A percentile compares a stretch with the other conserved stretches of the same genome.
Conservation (phyloP, 2,329 filamentous ascomycete genomes). For the Macrophomina phaseolina region DNA sequence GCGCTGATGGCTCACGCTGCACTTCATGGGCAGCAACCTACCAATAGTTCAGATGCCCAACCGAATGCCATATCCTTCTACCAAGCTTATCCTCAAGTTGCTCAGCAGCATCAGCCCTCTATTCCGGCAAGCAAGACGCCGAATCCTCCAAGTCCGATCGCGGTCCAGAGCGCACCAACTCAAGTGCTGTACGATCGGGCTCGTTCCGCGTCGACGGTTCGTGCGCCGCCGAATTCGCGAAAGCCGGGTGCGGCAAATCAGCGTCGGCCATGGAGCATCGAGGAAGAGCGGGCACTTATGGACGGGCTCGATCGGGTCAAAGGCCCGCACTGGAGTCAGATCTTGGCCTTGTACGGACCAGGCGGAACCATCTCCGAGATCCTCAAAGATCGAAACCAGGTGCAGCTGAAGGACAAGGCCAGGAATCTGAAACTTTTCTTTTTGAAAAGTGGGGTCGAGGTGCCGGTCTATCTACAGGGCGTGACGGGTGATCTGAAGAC, state of each 20-base stretch:
- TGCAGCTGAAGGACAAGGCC: slow-evolving; percentile 91
- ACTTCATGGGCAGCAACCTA: slow-evolving; percentile 24
- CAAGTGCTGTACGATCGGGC: slow-evolving; percentile 64
- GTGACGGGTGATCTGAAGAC: slow-evolving; percentile 92
- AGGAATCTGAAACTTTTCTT: slow-evolving; percentile 91
- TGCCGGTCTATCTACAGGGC: slow-evolving; percentile 84
- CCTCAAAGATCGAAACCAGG: slow-evolving; percentile 85
- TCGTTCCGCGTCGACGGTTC: slow-evolving; percentile 60
- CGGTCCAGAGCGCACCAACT: slow-evolving; percentile 56
- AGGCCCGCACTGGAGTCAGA: slow-evolving; percentile 92
- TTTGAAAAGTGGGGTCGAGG: slow-evolving; percentile 87
- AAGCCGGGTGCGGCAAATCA: slow-evolving; percentile 61
- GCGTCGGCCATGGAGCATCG: slow-evolving; percentile 82
- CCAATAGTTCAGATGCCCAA: slow-evolving; percentile 21
- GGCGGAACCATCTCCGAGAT: slow-evolving; percentile 82
- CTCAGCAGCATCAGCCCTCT: slow-evolving; percentile 27
- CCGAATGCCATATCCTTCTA: slow-evolving; percentile 25
- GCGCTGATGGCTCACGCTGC: slow-evolving; percentile 32
- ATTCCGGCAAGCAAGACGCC: slow-evolving; percentile 21
- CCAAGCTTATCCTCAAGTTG: slow-evolving; percentile 31
- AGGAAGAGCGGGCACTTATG: slow-evolving; percentile 91
- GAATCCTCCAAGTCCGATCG: slow-evolving; percentile 36
- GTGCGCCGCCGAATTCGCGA: slow-evolving; percentile 59
- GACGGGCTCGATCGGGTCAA: slow-evolving; percentile 86
- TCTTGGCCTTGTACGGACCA: slow-evolving; percentile 80